These are phyloP conservation scores for Leucosporidium creatinivorum DNA, from an alignment of 768 basidiomycete genomes.

Conservation along the genomic window DNA sequence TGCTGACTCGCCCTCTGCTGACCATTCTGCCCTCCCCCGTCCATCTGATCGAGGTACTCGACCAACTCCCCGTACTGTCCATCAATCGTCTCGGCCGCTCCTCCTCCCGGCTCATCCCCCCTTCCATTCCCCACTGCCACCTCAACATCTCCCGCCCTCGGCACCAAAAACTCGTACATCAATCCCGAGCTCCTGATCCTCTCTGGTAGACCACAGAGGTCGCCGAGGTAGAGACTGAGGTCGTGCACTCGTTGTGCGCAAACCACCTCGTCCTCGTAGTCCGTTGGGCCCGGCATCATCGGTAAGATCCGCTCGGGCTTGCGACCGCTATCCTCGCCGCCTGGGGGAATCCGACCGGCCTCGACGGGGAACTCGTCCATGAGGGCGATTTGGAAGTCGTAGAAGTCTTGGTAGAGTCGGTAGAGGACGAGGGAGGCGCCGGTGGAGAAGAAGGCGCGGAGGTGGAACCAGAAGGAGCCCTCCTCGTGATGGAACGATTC, in stretches of 20 bases:
- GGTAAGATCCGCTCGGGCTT: constrained; percentile 62
- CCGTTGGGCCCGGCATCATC: constrained; percentile 92
- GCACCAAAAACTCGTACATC: constrained; percentile 71
- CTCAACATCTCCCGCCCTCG: constrained; percentile 59
- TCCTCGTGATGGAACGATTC: constrained; percentile 96
- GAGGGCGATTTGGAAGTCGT: constrained; percentile 87
- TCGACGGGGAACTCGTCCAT: constrained; percentile 82
- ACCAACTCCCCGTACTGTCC: constrained; percentile 37
- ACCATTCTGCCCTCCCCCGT: constrained; percentile 13
- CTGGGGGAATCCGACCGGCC: constrained; percentile 61
- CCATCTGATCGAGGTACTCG: constrained; percentile 37
- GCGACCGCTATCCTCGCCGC: constrained; percentile 24
- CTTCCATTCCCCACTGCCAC: constrained; percentile 12
- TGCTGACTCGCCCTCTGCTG: not conserved
- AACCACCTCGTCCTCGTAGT: constrained; percentile 71
- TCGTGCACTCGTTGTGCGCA: constrained; percentile 73
- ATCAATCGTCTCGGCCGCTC: constrained; percentile 15
- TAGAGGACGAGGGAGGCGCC: constrained; percentile 73
- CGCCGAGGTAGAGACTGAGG: constrained; percentile 78
- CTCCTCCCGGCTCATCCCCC: not conserved
- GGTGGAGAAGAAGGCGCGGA: constrained; percentile 65
- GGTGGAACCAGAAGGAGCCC: constrained; percentile 95
- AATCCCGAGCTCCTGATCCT: constrained; percentile 75
- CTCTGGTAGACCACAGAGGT: constrained; percentile 67
- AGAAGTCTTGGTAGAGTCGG: constrained; percentile 95